Percentiles rank a stretch among this genome's conserved stretches.
Evolutionary conservation across 2,329 filamentous ascomycete genomes (phyloP).

Genomic region (Stylonectria norvegica): DNA sequence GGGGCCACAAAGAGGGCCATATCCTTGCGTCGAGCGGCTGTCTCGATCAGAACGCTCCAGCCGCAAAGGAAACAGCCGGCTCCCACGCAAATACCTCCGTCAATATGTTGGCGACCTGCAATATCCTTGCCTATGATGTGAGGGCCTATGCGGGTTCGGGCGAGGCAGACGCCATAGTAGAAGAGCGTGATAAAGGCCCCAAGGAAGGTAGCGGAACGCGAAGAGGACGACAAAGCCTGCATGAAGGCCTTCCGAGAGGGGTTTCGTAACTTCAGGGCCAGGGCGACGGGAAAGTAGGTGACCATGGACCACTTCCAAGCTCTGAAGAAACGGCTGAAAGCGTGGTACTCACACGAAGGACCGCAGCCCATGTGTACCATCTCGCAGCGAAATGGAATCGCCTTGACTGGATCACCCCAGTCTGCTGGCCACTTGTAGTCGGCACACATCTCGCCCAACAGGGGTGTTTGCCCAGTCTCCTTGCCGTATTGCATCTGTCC

Average conservation of each 20-base stretch:
- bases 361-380: conserved; percentile 79
- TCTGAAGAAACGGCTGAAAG: conserved; percentile 61
- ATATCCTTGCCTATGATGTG: conserved; percentile 56
- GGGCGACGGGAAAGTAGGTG: conserved; percentile 73
- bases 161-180: conserved; percentile 81
- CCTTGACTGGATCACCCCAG: conserved; percentile 69
- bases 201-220: conserved; percentile 73
- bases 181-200: conserved; percentile 74
- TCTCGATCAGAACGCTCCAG: conserved; percentile 76
- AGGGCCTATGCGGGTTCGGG: conserved; percentile 71
- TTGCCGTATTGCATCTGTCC: conserved; percentile 68
- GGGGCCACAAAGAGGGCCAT: conserved; percentile 79
- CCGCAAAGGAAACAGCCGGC: conserved; percentile 73
- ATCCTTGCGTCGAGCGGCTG: conserved; percentile 63
- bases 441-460: conserved; percentile 68
- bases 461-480: conserved; percentile 65
- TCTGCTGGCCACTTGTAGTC: conserved; percentile 65
- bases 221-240: conserved; percentile 56
- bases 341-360: conserved; percentile 71
- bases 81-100: conserved; percentile 65
- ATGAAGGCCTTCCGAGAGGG: conserved; percentile 47
- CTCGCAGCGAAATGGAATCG: conserved; percentile 75
- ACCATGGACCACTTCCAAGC: conserved; percentile 72
- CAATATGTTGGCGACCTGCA: conserved; percentile 48
- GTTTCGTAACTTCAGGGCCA: conserved; percentile 56